Conservation (phyloP, 345 rosid genomes). For the Heritiera littoralis region DNA sequence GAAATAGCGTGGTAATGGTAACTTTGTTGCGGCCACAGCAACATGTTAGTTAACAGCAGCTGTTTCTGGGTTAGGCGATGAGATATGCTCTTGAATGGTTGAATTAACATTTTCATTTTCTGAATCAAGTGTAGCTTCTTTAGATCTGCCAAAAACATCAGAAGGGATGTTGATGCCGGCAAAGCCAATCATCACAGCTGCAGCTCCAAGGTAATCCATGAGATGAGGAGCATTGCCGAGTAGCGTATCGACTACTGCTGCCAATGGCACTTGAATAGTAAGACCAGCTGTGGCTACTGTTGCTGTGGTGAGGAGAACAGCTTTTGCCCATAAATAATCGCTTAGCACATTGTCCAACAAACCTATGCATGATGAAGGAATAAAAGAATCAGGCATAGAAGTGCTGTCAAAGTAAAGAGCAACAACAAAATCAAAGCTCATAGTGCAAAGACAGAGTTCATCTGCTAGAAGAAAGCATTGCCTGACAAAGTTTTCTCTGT, state of each 20-base stretch:
- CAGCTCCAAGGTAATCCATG: conserved; percentile 78
- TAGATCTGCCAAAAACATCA: conserved; percentile 45
- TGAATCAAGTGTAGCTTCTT: conserved; percentile 42
- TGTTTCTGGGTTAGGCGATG: conserved; percentile 13
- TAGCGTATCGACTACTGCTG: conserved; percentile 78
- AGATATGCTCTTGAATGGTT: conserved; percentile 17
- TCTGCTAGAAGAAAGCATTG: neutral
- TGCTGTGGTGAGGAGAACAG: conserved; percentile 83
- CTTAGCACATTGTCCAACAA: conserved; percentile 90
- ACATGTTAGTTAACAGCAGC: conserved; percentile 26
- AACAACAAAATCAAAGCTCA: neutral
- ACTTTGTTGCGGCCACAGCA: neutral
- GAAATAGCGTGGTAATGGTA: neutral
- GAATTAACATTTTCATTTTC: conserved; percentile 39
- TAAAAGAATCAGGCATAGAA: neutral
- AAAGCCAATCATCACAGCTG: conserved; percentile 86
- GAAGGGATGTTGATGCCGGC: conserved; percentile 84
- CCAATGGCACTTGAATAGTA: conserved; percentile 92
- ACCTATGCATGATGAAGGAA: conserved; percentile 42
- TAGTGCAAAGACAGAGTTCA: neutral
- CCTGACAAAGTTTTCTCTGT: neutral
- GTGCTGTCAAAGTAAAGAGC: neutral
- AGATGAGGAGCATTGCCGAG: conserved; percentile 69
- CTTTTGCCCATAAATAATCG: conserved; percentile 95
- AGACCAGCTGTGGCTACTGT: conserved; percentile 95